Evolutionary conservation across 139 green algal genomes (phyloP).

Genomic region (Volvox reticuliferus): DNA sequence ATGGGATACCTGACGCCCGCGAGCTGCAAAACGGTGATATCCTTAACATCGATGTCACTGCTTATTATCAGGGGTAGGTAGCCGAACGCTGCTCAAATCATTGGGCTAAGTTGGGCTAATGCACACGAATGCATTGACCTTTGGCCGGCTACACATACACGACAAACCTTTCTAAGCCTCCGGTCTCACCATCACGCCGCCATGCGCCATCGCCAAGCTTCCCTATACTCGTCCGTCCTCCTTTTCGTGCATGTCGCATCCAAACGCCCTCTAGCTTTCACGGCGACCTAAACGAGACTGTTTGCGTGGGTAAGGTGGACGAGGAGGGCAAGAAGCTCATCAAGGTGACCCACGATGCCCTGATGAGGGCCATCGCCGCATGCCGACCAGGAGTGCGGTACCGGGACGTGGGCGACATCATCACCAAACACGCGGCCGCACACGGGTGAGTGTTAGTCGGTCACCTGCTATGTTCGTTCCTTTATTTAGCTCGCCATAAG

Average conservation of each 20-base stretch:
- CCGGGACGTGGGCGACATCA: constrained; percentile 92
- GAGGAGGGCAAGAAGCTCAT: constrained; percentile 85
- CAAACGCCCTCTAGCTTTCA: constrained; percentile 78
- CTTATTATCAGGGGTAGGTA: constrained; percentile 75
- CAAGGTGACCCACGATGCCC: constrained; percentile 79
- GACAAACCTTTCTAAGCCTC: no score
- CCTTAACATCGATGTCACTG: constrained; percentile 97
- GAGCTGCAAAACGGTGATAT: constrained; percentile 96
- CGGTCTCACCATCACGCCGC: no score
- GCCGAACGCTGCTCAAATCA: no score
- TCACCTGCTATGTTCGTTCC: no score
- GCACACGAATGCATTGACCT: no score
- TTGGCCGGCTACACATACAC: no score
- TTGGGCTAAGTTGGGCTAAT: neutral
- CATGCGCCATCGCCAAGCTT: neutral
- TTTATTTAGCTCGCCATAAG: no score
- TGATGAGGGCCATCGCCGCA: constrained; percentile 88
- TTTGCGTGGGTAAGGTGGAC: constrained; percentile 78
- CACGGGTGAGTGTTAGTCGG: constrained; percentile 61
- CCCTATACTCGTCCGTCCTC: neutral
- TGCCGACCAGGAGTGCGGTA: constrained; percentile 93
- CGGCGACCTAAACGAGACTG: constrained; percentile 98
- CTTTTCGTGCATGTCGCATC: neutral
- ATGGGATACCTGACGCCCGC: constrained; percentile 96
- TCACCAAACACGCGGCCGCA: constrained; percentile 79